phyloP scores from a whole-genome alignment of 768 basidiomycete species.

The Tremella yokohamensis region DNA sequence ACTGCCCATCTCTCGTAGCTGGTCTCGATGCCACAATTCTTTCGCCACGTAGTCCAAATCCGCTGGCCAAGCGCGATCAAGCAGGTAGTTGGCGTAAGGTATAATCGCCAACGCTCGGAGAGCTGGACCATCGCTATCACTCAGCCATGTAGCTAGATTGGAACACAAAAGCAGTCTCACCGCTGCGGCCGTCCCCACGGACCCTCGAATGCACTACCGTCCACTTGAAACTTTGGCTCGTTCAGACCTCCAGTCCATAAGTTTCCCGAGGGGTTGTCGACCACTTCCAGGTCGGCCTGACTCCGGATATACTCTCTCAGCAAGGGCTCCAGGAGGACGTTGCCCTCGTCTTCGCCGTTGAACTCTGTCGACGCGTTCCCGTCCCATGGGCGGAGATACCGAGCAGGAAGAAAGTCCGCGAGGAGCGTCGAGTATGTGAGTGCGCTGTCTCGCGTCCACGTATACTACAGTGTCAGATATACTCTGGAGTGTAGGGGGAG shows the following conservation, averaged over 20 bases:
- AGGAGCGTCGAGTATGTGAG: conserved; percentile 42
- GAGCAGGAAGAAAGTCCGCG: conserved; percentile 22
- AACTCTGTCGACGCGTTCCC: conserved; percentile 5
- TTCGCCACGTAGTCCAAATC: conserved; percentile 39
- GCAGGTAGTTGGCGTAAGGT: conserved; percentile 47
- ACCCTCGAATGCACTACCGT: conserved; percentile 43
- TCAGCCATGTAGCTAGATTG: neutral
- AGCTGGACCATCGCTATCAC: conserved; percentile 48
- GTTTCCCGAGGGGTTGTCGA: conserved; percentile 43
- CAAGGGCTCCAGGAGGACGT: conserved; percentile 26
- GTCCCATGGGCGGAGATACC: conserved; percentile 21
- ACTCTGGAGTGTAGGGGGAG: neutral
- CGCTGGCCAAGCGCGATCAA: conserved; percentile 34
- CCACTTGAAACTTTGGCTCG: conserved; percentile 50
- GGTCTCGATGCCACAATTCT: conserved; percentile 34
- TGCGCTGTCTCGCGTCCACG: conserved; percentile 48
- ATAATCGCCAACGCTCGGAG: conserved; percentile 45
- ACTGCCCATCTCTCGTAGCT: conserved; percentile 22
- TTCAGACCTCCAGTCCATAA: conserved; percentile 46
- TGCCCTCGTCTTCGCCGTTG: neutral
- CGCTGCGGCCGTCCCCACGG: conserved; percentile 51
- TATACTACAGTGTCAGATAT: conserved; percentile 30
- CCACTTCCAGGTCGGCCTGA: conserved; percentile 40
- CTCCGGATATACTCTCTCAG: conserved; percentile 38
- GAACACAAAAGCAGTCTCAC: conserved; percentile 14